Conservation (phyloP, 768 basidiomycete genomes). For the Trametes meyenii region DNA sequence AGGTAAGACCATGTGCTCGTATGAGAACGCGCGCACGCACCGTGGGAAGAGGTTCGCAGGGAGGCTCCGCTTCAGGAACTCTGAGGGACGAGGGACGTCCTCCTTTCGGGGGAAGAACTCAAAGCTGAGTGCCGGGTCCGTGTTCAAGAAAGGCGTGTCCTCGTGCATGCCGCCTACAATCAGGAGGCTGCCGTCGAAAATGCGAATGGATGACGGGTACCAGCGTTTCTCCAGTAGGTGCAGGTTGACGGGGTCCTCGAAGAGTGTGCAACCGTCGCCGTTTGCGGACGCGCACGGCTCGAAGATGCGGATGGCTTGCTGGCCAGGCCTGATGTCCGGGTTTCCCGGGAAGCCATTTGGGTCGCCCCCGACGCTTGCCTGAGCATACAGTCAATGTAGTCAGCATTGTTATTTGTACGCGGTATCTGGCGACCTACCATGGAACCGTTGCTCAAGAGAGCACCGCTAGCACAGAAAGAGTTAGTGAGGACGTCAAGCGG, state of each 20-base stretch:
- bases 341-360: constrained; percentile 68
- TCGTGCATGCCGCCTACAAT: constrained; percentile 82
- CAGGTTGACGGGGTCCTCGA: constrained; percentile 63
- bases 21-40: constrained; percentile 64
- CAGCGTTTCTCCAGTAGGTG: constrained; percentile 78
- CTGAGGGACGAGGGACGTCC: constrained; percentile 28
- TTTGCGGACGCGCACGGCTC: constrained; percentile 59
- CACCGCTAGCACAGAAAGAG: constrained; percentile 84
- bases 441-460: constrained; percentile 35
- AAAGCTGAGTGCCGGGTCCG: constrained; percentile 74
- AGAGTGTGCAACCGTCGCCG: constrained; percentile 57
- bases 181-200: constrained; percentile 77
- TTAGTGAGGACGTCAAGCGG: constrained; percentile 73
- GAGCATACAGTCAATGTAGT: constrained; percentile 4
- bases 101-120: constrained; percentile 84
- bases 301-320: constrained; percentile 74
- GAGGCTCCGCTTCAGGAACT: constrained; percentile 31
- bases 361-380: constrained; percentile 75
- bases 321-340: constrained; percentile 71
- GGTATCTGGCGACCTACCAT: constrained; percentile 26
- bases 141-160: constrained; percentile 85
- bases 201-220: constrained; percentile 73
- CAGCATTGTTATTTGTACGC: constrained; percentile 28
- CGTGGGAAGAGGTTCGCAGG: constrained; percentile 42
- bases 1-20: constrained; percentile 54